phyloP scores from a whole-genome alignment of 2,329 filamentous ascomycete species.

The Rhinocladiella similis region DNA sequence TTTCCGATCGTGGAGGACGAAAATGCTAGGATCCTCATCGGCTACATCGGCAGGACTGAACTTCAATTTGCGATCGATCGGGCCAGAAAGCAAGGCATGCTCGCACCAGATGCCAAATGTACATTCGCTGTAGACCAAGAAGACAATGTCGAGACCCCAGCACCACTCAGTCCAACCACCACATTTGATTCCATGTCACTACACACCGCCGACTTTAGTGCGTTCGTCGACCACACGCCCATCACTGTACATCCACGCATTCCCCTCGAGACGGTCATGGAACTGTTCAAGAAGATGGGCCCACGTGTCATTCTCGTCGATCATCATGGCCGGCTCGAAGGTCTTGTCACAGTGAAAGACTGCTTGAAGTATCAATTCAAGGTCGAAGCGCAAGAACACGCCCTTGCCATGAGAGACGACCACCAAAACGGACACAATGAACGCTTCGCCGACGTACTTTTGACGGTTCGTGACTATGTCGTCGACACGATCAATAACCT shows the following conservation, averaged over 20 bases:
- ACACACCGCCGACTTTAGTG: slow-evolving; percentile 72
- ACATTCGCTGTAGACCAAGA: slow-evolving; percentile 63
- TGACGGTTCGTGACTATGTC: slow-evolving; percentile 35
- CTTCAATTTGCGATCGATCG: slow-evolving; percentile 86
- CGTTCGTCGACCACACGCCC: slow-evolving; percentile 86
- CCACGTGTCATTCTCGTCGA: slow-evolving; percentile 92
- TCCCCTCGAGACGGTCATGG: slow-evolving; percentile 95
- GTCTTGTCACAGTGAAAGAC: slow-evolving; percentile 93
- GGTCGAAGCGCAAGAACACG: slow-evolving; percentile 80
- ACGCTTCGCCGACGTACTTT: slow-evolving; percentile 62
- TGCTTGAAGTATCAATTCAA: slow-evolving; percentile 98
- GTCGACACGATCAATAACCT: slow-evolving; percentile 49
- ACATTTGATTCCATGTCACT: slow-evolving; percentile 63
- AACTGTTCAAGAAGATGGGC: slow-evolving; percentile 96
- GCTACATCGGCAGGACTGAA: slow-evolving; percentile 91
- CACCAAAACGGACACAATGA: slow-evolving; percentile 54
- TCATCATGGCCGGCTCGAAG: slow-evolving; percentile 77
- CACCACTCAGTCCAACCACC: slow-evolving; percentile 38
- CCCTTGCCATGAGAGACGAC: slow-evolving; percentile 52
- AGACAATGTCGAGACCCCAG: slow-evolving; percentile 29
- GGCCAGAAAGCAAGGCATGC: slow-evolving; percentile 65
- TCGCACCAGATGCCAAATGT: slow-evolving; percentile 71
- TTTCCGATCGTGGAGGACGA: slow-evolving; percentile 85
- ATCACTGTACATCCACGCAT: slow-evolving; percentile 88
- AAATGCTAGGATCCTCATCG: slow-evolving; percentile 70